Conservation (phyloP, 75 land plant species). For the Picea sitchensis region DNA sequence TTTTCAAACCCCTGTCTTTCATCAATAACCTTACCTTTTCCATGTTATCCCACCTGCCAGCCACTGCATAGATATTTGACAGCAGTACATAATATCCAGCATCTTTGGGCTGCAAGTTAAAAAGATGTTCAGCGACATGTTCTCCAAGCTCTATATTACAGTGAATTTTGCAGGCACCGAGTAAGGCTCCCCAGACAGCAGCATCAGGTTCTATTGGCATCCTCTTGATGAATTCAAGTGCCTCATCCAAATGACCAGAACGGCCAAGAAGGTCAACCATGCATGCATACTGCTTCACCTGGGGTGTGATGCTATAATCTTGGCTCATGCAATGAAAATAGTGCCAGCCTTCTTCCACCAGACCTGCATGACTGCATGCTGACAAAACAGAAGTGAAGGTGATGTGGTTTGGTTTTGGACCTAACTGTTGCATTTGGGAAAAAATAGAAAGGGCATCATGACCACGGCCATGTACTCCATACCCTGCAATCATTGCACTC, state of each 20-base stretch:
- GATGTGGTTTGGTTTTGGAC: background rate
- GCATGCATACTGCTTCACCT: conserved; percentile 21
- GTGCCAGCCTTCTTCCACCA: conserved; percentile 17
- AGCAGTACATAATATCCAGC: background rate
- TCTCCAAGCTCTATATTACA: background rate
- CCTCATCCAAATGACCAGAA: conserved; percentile 37
- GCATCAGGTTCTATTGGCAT: conserved; percentile 55
- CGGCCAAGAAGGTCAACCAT: conserved; percentile 41
- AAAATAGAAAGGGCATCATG: background rate
- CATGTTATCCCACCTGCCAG: background rate
- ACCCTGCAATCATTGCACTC: conserved; percentile 53
- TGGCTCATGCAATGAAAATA: conserved; percentile 10
- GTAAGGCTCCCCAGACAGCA: conserved; percentile 53
- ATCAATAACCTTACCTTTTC: background rate
- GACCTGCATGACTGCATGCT: conserved; percentile 13
- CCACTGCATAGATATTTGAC: background rate
- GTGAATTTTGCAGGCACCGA: conserved; percentile 31
- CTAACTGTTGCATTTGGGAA: background rate
- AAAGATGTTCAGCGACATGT: background rate
- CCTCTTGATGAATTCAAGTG: conserved; percentile 31
- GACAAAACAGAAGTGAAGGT: background rate
- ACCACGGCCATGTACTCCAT: conserved; percentile 40
- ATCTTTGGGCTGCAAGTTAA: background rate
- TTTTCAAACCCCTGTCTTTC: background rate
- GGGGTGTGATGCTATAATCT: conserved; percentile 9